These are phyloP conservation scores for Saprolegnia parasitica DNA, from an alignment of 352 stramenopile genomes.

Conservation along the genomic window DNA sequence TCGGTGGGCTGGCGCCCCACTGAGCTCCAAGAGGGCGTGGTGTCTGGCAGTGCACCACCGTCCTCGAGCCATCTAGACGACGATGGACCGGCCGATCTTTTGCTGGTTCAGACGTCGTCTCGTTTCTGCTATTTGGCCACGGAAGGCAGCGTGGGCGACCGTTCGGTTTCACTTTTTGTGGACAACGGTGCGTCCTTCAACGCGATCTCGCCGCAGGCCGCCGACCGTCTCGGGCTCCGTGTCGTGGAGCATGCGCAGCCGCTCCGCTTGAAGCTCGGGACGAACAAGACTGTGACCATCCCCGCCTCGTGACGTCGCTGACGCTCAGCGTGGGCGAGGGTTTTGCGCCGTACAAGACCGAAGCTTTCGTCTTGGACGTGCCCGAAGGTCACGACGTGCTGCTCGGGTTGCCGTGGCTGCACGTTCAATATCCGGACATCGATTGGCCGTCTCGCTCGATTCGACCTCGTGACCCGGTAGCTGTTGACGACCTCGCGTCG, in stretches of 20 bases:
- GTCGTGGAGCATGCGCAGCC: slow-evolving; percentile 11
- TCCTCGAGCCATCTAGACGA: background rate
- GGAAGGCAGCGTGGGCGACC: background rate
- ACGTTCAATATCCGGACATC: slow-evolving; percentile 17
- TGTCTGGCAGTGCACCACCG: slow-evolving; percentile 7
- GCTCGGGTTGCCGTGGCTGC: slow-evolving; percentile 23
- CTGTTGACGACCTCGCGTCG: background rate
- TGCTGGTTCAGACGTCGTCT: background rate
- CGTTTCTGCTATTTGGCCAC: slow-evolving; percentile 24
- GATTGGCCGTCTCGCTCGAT: slow-evolving; percentile 3
- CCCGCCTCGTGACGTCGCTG: slow-evolving; percentile 1
- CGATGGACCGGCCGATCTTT: background rate
- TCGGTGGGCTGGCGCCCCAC: slow-evolving; percentile 14
- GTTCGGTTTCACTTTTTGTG: background rate
- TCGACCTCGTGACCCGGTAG: background rate
- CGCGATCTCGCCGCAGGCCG: slow-evolving; percentile 2
- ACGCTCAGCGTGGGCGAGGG: slow-evolving; percentile 5
- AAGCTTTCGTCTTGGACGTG: slow-evolving; percentile 20
- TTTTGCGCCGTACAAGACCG: slow-evolving; percentile 7
- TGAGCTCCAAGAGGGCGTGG: background rate
- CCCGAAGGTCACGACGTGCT: slow-evolving; percentile 17
- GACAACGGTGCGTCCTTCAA: slow-evolving; percentile 28
- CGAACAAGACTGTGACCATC: slow-evolving; percentile 6
- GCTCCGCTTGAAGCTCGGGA: background rate
- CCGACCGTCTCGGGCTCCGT: slow-evolving; percentile 1